Conservation (phyloP, 2,329 filamentous ascomycete genomes). For the Berkeleyomyces rouxiae region DNA sequence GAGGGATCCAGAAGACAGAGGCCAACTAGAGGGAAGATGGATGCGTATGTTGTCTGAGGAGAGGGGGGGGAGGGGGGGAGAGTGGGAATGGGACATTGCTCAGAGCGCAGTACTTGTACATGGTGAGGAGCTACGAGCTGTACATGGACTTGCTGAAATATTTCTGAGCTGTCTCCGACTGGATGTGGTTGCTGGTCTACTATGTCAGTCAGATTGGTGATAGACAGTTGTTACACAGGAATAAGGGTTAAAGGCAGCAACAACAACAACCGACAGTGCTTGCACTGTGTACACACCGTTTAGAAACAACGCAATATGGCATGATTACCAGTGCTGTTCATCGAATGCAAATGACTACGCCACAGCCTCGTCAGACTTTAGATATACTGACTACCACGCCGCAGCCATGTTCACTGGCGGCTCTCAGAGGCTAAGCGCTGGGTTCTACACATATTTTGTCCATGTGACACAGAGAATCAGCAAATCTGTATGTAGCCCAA, state of each 20-base stretch:
- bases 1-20: not conserved
- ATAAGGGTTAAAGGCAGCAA: not conserved
- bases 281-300: not conserved
- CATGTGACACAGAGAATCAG: not conserved
- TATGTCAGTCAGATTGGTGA: not conserved
- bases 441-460: no score
- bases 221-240: not conserved
- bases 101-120: not conserved
- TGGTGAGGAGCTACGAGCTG: no score
- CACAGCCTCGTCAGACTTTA: not conserved
- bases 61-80: no score
- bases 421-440: no score
- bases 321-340: no score
- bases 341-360: no score
- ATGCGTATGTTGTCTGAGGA: not conserved
- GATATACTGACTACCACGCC: not conserved
- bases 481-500: not conserved
- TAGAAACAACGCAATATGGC: no score
- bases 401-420: not conserved
- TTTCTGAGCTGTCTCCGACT: no score
- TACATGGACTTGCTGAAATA: not conserved
- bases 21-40: not conserved
- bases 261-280: not conserved
- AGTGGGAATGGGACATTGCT: not conserved
- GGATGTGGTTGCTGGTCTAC: no score